Percentiles rank a stretch among this genome's conserved stretches.
Conservation (phyloP, 306 rosid genomes). For the Calophaca sinica region DNA sequence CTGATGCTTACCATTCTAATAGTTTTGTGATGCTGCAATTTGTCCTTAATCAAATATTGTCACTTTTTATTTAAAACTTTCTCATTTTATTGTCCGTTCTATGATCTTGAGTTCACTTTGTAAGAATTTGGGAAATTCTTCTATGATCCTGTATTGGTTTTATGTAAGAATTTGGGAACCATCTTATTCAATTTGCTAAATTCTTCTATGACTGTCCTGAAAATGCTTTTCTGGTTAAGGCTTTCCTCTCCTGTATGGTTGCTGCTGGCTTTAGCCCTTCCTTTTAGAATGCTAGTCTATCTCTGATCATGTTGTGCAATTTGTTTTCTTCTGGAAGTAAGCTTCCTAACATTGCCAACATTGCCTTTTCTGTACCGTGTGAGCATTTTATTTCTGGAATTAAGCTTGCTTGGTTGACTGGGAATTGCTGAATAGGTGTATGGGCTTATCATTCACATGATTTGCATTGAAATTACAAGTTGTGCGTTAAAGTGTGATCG, state of each 20-base stretch:
- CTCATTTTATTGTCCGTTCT: too few species aligned
- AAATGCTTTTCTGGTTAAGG: too few species aligned
- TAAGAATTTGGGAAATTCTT: too few species aligned
- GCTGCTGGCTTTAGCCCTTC: background rate
- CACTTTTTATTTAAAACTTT: too few species aligned
- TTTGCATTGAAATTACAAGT: constrained; percentile 29
- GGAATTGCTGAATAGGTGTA: constrained; percentile 6
- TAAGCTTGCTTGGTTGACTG: constrained; percentile 33
- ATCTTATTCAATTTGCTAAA: too few species aligned
- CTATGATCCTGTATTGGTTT: too few species aligned
- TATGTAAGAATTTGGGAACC: too few species aligned
- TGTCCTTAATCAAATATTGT: too few species aligned
- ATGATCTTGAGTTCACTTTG: too few species aligned
- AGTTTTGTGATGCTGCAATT: too few species aligned
- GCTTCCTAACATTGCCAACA: constrained; percentile 17
- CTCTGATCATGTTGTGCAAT: constrained; percentile 1
- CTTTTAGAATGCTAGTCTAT: background rate
- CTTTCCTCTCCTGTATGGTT: background rate
- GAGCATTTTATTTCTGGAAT: constrained; percentile 30
- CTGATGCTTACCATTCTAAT: too few species aligned
- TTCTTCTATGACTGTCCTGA: too few species aligned
- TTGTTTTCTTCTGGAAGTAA: constrained; percentile 36
- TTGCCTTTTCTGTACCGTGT: background rate
- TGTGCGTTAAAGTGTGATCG: background rate
- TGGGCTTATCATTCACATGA: background rate